Base-by-base conservation (phyloP, 2,329 filamentous ascomycete genomes). In the Aspergillus chevalieri region DNA sequence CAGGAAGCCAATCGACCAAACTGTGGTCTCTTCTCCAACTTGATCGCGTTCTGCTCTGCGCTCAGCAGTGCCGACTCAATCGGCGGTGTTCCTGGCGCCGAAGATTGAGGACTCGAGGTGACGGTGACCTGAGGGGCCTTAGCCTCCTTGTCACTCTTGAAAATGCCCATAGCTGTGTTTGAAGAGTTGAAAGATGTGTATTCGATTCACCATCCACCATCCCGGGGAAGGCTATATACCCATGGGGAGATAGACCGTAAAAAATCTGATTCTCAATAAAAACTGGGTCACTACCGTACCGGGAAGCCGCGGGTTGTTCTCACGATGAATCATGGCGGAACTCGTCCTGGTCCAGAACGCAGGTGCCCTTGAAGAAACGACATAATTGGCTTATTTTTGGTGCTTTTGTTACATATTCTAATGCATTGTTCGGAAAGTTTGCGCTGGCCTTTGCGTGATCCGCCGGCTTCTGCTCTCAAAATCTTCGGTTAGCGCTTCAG, bases 1-100 rank as follows among this genome's bases (percentile, higher is more conserved):
- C 70, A 70, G 8, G 69, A 73, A 3, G 48, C 58, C 14, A 72
- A 56, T 1, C 60, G 65, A 21, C 68, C 68, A 24, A 69, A 61
- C 34, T 69, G 63, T 17, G 63, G 63, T 12, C 42, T 22, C 15
- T 44, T 44, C 7, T 44, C 42, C 6, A 44, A 30, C 2, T 26
- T 24, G 6, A 28, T 8, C 1, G 42, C n/a, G 7, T 44, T 17
- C 14, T 28, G 42, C n/a, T 21, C 6, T 26, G 22, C 19, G n/a
- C 12, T 28, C 6, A 22, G 22, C 14, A 14, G n/a, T 26, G 42
- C n/a, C 6, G 19, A 19, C 19, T 19, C 36, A 39, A 6, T 39
- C 7, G n/a, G 36, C 4, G 36, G 42, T 19, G 42, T 44, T 5
- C 42, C 42, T 26, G 42, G 42, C 2, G 14, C 21, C 3, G 42